A percentile compares a stretch with the other conserved stretches of the same genome.
Evolutionary conservation across 1,284 basidiomycete species (phyloP).

Genomic region (Apiotrichum veenhuisii): DNA sequence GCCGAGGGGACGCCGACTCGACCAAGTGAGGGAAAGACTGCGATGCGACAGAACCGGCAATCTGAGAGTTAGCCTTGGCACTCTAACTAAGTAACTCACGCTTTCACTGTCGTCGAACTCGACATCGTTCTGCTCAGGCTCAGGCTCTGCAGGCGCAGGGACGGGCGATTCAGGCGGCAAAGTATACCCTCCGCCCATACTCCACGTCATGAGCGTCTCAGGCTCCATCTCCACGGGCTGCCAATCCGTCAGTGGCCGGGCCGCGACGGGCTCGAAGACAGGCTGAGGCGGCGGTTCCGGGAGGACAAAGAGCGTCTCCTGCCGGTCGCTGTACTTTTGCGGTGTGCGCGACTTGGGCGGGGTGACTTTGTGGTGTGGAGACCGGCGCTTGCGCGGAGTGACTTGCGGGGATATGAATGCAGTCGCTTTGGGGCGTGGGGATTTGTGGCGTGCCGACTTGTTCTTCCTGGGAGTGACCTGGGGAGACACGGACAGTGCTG

Average conservation of each 20-base stretch:
- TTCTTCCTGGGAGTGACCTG: neutral
- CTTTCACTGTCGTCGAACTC: slow-evolving; percentile 19
- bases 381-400: slow-evolving; percentile 9
- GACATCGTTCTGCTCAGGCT: neutral
- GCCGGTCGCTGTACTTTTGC: slow-evolving; percentile 1
- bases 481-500: neutral
- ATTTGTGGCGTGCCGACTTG: no score
- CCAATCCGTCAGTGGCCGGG: slow-evolving; percentile 13
- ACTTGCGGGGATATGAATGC: neutral
- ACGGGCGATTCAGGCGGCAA: neutral
- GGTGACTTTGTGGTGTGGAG: slow-evolving; percentile 25
- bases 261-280: slow-evolving; percentile 11
- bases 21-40: slow-evolving; percentile 27
- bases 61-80: slow-evolving; percentile 16
- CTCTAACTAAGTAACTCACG: slow-evolving; percentile 10
- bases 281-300: slow-evolving; percentile 22
- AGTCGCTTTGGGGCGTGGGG: no score
- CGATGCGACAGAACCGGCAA: slow-evolving; percentile 19
- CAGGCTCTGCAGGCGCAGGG: neutral
- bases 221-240: slow-evolving; percentile 34
- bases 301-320: slow-evolving; percentile 27
- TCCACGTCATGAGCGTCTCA: slow-evolving; percentile 42
- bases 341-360: slow-evolving; percentile 24
- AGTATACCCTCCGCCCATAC: slow-evolving; percentile 14
- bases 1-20: neutral